Evolutionary conservation across 768 basidiomycete species (phyloP).

Genomic region (Suillus subaureus): DNA sequence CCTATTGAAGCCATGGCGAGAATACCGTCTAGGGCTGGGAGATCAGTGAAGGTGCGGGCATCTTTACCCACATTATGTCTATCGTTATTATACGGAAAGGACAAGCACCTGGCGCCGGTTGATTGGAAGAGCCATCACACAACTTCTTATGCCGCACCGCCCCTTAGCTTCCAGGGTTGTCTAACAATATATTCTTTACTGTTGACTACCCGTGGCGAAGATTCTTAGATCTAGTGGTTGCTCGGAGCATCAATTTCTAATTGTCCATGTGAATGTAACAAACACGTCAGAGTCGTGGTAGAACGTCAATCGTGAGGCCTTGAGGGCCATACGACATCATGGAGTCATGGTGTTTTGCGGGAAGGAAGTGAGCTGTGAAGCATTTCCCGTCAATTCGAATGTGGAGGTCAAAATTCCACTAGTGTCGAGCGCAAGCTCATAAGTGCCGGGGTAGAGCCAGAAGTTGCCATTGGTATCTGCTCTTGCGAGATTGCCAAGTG

Average conservation of each 20-base stretch:
- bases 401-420: constrained; percentile 38
- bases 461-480: constrained; percentile 48
- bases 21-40: background rate
- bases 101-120: background rate
- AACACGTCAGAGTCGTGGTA: too few relatives aligned
- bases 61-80: background rate
- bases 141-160: background rate
- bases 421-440: constrained; percentile 45
- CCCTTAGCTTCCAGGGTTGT: background rate
- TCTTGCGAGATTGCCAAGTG: constrained; percentile 51
- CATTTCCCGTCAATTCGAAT: constrained; percentile 46
- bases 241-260: background rate
- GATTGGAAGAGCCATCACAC: background rate
- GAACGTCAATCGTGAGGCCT: background rate
- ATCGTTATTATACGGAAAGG: background rate
- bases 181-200: background rate
- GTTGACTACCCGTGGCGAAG: background rate
- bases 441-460: constrained; percentile 48
- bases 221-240: background rate
- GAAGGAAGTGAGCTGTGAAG: constrained; percentile 43
- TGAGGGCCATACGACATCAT: background rate
- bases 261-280: background rate
- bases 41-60: background rate
- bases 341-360: constrained; percentile 32
- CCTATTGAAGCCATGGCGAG: background rate